phyloP scores from a whole-genome alignment of 257 asterid species.

The Solanum sitiens region DNA sequence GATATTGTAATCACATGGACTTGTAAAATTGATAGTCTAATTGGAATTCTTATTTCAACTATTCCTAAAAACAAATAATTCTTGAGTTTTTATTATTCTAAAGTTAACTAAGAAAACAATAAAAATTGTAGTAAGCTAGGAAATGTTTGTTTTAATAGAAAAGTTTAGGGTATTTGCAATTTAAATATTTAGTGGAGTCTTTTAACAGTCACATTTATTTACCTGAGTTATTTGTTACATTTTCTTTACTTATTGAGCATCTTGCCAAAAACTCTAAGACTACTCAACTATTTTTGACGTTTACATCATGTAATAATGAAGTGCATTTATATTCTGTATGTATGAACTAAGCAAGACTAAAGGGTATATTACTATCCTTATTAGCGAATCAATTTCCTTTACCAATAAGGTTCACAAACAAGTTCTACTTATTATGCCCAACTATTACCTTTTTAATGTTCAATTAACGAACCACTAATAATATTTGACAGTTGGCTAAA shows the following conservation, averaged over 20 bases:
- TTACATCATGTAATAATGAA: not conserved
- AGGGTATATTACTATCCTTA: not conserved
- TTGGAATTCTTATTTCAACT: not conserved
- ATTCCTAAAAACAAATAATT: too few relatives aligned
- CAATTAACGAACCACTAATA: not conserved
- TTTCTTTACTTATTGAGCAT: not conserved
- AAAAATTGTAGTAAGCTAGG: not conserved
- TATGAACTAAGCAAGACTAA: not conserved
- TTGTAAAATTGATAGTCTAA: not conserved
- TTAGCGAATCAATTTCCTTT: not conserved
- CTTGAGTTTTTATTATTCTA: not conserved
- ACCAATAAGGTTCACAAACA: not conserved
- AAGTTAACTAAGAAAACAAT: not conserved
- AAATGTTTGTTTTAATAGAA: not conserved
- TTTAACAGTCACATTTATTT: too few relatives aligned
- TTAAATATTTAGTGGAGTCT: not conserved
- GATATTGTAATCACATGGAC: not conserved
- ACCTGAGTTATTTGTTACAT: not conserved
- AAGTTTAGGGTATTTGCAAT: not conserved
- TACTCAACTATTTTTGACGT: not conserved
- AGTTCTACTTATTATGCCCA: not conserved
- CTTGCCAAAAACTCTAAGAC: not conserved
- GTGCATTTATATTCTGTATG: not conserved
- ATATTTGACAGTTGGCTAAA: not conserved
- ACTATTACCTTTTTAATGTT: not conserved